A percentile compares a stretch with the other conserved stretches of the same genome.
These are phyloP conservation scores for Alopecurus myosuroides DNA, from an alignment of 176 grass and related monocot genomes.

Conservation along the genomic window DNA sequence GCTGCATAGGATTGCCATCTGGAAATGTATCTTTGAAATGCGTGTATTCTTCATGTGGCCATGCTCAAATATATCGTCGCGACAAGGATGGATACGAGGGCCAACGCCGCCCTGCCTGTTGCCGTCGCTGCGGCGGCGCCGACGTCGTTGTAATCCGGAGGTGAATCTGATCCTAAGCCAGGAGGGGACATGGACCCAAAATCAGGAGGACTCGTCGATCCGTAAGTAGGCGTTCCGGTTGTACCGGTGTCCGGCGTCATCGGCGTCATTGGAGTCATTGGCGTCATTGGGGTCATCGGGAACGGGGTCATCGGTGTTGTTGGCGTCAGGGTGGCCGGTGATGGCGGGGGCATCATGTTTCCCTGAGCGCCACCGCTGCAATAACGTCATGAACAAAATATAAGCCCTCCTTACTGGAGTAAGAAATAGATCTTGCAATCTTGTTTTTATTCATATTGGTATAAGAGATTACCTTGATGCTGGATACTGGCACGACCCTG, in stretches of 20 bases:
- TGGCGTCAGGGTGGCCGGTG: slow-evolving; percentile 29
- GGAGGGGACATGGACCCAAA: slow-evolving; percentile 35
- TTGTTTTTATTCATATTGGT: background rate
- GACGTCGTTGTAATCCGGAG: slow-evolving; percentile 49
- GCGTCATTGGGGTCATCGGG: slow-evolving; percentile 7
- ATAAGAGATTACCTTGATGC: slow-evolving; percentile 48
- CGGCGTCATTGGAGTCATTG: slow-evolving; percentile 22
- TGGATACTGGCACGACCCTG: slow-evolving; percentile 49
- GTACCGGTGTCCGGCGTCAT: slow-evolving; percentile 15
- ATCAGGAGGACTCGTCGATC: slow-evolving; percentile 31
- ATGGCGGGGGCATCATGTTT: slow-evolving; percentile 32
- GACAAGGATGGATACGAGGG: slow-evolving; percentile 25
- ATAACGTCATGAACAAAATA: background rate
- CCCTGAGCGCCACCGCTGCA: slow-evolving; percentile 25
- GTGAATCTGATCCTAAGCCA: slow-evolving; percentile 20
- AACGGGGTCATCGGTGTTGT: background rate
- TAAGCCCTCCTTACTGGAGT: background rate
- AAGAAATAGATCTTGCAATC: background rate
- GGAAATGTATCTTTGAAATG: background rate
- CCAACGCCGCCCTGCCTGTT: background rate
- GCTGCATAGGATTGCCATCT: background rate
- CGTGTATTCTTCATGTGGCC: slow-evolving; percentile 1
- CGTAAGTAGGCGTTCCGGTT: slow-evolving; percentile 32
- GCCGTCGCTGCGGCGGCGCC: slow-evolving; percentile 15
- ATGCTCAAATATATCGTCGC: slow-evolving; percentile 21